phyloP scores from a whole-genome alignment of 2,329 filamentous ascomycete species.

The Tolypocladium sp. region DNA sequence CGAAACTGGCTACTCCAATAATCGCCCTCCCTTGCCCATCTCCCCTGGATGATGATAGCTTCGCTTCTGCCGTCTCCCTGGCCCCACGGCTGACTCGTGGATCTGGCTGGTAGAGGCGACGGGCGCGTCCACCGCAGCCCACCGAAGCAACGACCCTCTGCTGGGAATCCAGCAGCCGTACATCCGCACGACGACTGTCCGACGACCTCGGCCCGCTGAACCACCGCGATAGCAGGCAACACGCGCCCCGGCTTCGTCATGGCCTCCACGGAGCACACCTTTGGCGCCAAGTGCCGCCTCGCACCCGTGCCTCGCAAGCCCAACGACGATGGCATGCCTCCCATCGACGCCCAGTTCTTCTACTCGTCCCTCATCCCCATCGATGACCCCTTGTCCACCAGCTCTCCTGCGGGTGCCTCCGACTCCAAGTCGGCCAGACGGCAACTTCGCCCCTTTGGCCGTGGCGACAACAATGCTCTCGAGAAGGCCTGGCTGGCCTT shows the following conservation, averaged over 20 bases:
- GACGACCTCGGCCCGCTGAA: background rate
- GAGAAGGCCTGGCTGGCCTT: slow-evolving; percentile 69
- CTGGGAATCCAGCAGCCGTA: background rate
- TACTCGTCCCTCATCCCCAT: slow-evolving; percentile 76
- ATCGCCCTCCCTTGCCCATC: background rate
- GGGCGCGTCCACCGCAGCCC: background rate
- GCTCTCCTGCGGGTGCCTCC: slow-evolving; percentile 39
- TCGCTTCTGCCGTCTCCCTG: background rate
- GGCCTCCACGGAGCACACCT: slow-evolving; percentile 37
- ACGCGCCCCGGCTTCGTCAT: background rate
- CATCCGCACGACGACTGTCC: background rate
- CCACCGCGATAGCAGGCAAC: background rate
- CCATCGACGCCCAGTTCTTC: slow-evolving; percentile 68
- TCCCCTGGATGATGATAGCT: background rate
- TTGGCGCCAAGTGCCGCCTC: slow-evolving; percentile 49
- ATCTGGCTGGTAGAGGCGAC: background rate
- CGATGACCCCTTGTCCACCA: slow-evolving; percentile 75
- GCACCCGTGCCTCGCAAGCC: slow-evolving; percentile 32
- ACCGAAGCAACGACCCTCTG: background rate
- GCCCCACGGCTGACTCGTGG: slow-evolving; percentile 1
- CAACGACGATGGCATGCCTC: slow-evolving; percentile 42
- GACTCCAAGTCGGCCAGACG: slow-evolving; percentile 45
- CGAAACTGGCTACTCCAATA: background rate
- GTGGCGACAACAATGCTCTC: slow-evolving; percentile 68
- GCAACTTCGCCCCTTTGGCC: slow-evolving; percentile 68